Evolutionary conservation across 106 monocot species (phyloP).

Genomic region (Allium cepa): DNA sequence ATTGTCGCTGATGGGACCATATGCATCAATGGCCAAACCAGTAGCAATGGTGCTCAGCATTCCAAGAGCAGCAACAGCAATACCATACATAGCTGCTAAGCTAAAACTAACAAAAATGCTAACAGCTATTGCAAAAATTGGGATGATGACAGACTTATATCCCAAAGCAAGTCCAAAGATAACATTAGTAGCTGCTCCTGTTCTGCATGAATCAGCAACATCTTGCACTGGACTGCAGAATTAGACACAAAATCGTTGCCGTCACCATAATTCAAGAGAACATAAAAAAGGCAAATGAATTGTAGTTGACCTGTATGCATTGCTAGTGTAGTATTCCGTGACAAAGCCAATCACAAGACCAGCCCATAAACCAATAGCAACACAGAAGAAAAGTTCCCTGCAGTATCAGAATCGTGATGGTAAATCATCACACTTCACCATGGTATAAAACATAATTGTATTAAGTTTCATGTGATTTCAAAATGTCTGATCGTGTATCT

Average conservation of each 20-base stretch:
- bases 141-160: constrained; percentile 41
- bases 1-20: constrained; percentile 47
- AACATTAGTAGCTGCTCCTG: constrained; percentile 46
- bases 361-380: constrained; percentile 33
- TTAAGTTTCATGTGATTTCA: no score
- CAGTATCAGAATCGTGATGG: no score
- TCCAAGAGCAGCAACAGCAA: constrained; percentile 39
- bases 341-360: constrained; percentile 35
- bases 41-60: constrained; percentile 48
- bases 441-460: no score
- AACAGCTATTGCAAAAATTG: constrained; percentile 30
- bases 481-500: no score
- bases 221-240: constrained; percentile 33
- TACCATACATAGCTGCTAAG: constrained; percentile 42
- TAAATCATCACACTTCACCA: no score
- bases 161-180: constrained; percentile 44
- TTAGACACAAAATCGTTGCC: neutral
- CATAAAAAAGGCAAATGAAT: neutral
- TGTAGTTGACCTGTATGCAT: constrained; percentile 24
- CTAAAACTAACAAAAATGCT: constrained; percentile 36
- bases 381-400: constrained; percentile 42
- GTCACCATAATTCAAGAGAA: no score
- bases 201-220: constrained; percentile 40
- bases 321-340: constrained; percentile 41
- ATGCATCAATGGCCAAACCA: constrained; percentile 38